Evolutionary conservation across 2,329 filamentous ascomycete genomes (phyloP).

Genomic region (Zasmidium cellare): DNA sequence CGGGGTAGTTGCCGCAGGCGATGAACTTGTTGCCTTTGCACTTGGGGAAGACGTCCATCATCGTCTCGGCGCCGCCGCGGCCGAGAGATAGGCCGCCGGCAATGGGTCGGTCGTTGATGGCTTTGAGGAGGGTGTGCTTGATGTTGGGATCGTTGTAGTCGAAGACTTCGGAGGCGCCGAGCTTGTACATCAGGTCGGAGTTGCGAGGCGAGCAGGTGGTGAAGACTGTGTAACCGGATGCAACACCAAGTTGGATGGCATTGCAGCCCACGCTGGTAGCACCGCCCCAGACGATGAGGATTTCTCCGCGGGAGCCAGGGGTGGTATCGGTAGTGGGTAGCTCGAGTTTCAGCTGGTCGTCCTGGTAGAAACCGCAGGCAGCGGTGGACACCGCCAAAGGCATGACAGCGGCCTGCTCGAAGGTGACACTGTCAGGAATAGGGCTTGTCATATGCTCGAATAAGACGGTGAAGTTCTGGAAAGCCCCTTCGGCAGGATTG

Average conservation of each 20-base stretch:
- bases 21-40: not conserved
- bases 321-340: slow-evolving; percentile 6
- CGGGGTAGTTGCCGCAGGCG: not conserved
- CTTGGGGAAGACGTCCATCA: not conserved
- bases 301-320: slow-evolving; percentile 18
- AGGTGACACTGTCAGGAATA: not conserved
- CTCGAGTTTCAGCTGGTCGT: slow-evolving; percentile 4
- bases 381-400: slow-evolving; percentile 19
- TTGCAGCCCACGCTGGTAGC: slow-evolving; percentile 2
- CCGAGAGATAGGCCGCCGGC: not conserved
- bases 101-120: not conserved
- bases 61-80: not conserved
- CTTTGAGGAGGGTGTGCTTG: slow-evolving; percentile 19
- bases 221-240: slow-evolving; percentile 32
- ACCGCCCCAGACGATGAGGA: slow-evolving; percentile 31
- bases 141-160: slow-evolving; percentile 40
- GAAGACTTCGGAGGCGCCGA: slow-evolving; percentile 47
- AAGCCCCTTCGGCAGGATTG: not conserved
- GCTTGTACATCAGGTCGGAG: slow-evolving; percentile 42
- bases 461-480: not conserved
- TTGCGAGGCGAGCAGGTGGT: slow-evolving; percentile 46
- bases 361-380: slow-evolving; percentile 30
- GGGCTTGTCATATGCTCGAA: not conserved
- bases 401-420: not conserved
- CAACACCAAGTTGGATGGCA: slow-evolving; percentile 3